Percentiles rank a stretch among this genome's conserved stretches.
Conservation (phyloP, 306 rosid genomes). For the Dryas alaskensis region DNA sequence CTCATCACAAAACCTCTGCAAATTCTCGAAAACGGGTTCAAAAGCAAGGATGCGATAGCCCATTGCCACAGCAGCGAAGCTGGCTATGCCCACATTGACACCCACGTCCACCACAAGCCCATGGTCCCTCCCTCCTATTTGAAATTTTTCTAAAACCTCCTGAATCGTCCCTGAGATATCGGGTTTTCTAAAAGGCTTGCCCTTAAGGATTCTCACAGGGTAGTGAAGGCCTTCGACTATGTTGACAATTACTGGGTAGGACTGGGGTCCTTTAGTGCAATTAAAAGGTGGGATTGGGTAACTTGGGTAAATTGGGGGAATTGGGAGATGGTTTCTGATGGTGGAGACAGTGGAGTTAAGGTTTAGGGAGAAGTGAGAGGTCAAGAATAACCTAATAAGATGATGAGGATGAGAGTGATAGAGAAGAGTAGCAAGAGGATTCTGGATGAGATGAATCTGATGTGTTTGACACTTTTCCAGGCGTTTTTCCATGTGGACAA, state of each 20-base stretch:
- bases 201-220: slow-evolving; percentile 75
- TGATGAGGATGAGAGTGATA: slow-evolving; percentile 41
- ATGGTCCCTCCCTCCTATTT: slow-evolving; percentile 37
- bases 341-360: slow-evolving; percentile 3
- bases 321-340: slow-evolving; percentile 30
- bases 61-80: slow-evolving; percentile 89
- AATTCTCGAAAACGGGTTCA: slow-evolving; percentile 87
- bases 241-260: slow-evolving; percentile 76
- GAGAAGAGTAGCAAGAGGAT: slow-evolving; percentile 30
- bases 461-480: slow-evolving; percentile 69
- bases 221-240: slow-evolving; percentile 70
- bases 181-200: slow-evolving; percentile 78
- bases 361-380: slow-evolving; percentile 27
- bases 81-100: slow-evolving; percentile 93
- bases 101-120: slow-evolving; percentile 89
- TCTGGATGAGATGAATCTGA: slow-evolving; percentile 35
- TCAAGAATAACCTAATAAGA: slow-evolving; percentile 40
- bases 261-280: slow-evolving; percentile 64
- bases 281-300: slow-evolving; percentile 60
- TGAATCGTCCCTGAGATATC: slow-evolving; percentile 81
- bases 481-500: slow-evolving; percentile 38
- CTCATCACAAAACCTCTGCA: slow-evolving; percentile 95
- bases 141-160: slow-evolving; percentile 59
- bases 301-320: background rate
- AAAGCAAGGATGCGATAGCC: slow-evolving; percentile 78